Evolutionary conservation across 2,329 filamentous ascomycete species (phyloP), one percentile per base, ranked within the genome.

Genomic region (Phyllosticta paracitricarpa): DNA sequence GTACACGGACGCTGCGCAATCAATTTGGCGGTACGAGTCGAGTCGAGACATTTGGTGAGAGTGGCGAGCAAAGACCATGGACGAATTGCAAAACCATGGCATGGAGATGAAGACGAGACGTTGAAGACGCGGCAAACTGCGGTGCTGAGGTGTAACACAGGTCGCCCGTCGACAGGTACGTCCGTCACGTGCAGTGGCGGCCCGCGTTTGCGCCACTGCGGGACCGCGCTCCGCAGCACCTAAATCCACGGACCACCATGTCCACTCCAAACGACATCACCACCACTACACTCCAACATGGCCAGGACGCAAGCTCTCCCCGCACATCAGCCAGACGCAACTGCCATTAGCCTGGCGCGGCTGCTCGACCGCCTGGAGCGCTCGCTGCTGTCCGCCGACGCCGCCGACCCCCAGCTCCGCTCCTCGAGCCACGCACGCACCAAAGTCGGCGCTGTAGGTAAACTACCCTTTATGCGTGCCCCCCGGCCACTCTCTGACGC

Each of bases 321-420:
- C 62, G 48, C 55, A 48, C 61, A 59, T 54, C 62, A 54, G 40
- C 59, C 68, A 4, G 70, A 68, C 2, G 63, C 68, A 1, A 71
- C 59, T 4, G 48, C 35, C 54, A 61, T 75, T 52, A 75, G 89
- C 68, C 80, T 92, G 19, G 82, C 79, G 52, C 82, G 86, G 48
- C 78, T 91, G 57, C 81, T 92, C 5, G 75, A 76, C 57, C 84
- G 88, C 33, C 77, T 91, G 48, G 85, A 89, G 67, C 80, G 83
- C 63, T 84, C 78, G 35, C 79, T 91, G 58, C 78, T 90, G 48
- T 82, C 82, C 61, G 79, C 84, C 30, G 81, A 85, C 64, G 78
- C 81, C 64, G 78, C 81, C 60, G 82, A 86, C 59, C 80, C 81
- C 54, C 75, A 81, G 56, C 74, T 89, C 55, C 78, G 82, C 60